Evolutionary conservation across 768 basidiomycete genomes (phyloP).

Genomic region (Termitomyces sp.): DNA sequence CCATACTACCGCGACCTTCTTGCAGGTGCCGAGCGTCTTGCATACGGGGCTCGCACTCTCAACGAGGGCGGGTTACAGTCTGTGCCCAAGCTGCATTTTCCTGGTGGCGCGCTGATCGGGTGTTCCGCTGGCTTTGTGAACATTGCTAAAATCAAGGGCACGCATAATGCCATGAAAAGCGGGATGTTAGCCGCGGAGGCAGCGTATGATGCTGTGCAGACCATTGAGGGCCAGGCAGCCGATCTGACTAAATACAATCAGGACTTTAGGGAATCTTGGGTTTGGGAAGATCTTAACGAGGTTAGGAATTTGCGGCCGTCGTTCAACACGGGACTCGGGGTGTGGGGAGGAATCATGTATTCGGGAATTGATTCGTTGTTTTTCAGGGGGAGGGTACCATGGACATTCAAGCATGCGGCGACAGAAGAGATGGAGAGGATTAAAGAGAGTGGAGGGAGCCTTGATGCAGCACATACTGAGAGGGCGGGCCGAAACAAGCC

Average conservation of each 20-base stretch:
- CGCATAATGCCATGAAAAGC: slow-evolving; percentile 98
- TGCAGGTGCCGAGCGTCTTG: slow-evolving; percentile 65
- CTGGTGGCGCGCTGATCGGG: slow-evolving; percentile 91
- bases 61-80: slow-evolving; percentile 95
- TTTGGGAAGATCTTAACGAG: slow-evolving; percentile 80
- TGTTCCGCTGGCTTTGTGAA: slow-evolving; percentile 97
- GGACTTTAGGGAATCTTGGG: slow-evolving; percentile 72
- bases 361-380: slow-evolving; percentile 85
- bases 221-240: slow-evolving; percentile 20
- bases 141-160: slow-evolving; percentile 96
- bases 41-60: slow-evolving; percentile 85
- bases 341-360: slow-evolving; percentile 85
- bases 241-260: slow-evolving; percentile 74
- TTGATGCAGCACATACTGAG: slow-evolving; percentile 70
- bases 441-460: slow-evolving; percentile 22
- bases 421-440: slow-evolving; percentile 23
- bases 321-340: slow-evolving; percentile 74
- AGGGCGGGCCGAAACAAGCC: slow-evolving; percentile 60
- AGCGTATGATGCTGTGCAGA: slow-evolving; percentile 57
- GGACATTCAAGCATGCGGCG: slow-evolving; percentile 77
- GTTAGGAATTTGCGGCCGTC: slow-evolving; percentile 89
- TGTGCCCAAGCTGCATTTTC: slow-evolving; percentile 79
- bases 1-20: slow-evolving; percentile 85
- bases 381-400: slow-evolving; percentile 80
- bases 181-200: slow-evolving; percentile 96